Conservation (phyloP, 352 stramenopile species). For the Lagenidium giganteum region DNA sequence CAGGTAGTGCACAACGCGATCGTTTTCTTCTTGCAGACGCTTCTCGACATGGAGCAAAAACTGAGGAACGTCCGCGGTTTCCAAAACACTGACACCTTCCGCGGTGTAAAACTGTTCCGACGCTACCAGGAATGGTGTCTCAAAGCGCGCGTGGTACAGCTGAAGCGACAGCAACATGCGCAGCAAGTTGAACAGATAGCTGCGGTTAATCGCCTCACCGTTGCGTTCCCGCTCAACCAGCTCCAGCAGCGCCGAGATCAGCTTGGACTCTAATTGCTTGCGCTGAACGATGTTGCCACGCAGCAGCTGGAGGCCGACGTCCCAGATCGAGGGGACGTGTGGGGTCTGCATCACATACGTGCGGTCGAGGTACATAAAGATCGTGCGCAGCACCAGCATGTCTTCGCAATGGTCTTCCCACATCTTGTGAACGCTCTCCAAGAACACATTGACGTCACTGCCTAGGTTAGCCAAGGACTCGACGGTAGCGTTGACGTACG, state of each 20-base stretch:
- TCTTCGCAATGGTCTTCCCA: conserved; percentile 91
- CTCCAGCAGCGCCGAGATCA: conserved; percentile 70
- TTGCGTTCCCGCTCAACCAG: conserved; percentile 87
- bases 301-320: conserved; percentile 82
- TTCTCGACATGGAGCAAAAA: conserved; percentile 88
- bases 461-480: conserved; percentile 47
- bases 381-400: conserved; percentile 90
- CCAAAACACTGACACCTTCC: conserved; percentile 64
- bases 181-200: conserved; percentile 75
- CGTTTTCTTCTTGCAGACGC: conserved; percentile 75
- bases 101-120: conserved; percentile 84
- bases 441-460: conserved; percentile 65
- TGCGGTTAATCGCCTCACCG: conserved; percentile 82
- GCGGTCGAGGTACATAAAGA: conserved; percentile 92
- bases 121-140: conserved; percentile 81
- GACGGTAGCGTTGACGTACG: conserved; percentile 55
- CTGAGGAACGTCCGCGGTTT: conserved; percentile 63
- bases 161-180: conserved; percentile 83
- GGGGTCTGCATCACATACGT: conserved; percentile 87
- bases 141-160: conserved; percentile 84
- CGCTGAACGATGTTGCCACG: conserved; percentile 52
- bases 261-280: conserved; percentile 50
- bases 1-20: conserved; percentile 71
- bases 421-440: conserved; percentile 67
- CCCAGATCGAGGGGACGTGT: conserved; percentile 86